Percentiles rank a stretch among this genome's conserved stretches.
Evolutionary conservation across 441 rosid genomes (phyloP).

Genomic region (Dalechampia spathulata): DNA sequence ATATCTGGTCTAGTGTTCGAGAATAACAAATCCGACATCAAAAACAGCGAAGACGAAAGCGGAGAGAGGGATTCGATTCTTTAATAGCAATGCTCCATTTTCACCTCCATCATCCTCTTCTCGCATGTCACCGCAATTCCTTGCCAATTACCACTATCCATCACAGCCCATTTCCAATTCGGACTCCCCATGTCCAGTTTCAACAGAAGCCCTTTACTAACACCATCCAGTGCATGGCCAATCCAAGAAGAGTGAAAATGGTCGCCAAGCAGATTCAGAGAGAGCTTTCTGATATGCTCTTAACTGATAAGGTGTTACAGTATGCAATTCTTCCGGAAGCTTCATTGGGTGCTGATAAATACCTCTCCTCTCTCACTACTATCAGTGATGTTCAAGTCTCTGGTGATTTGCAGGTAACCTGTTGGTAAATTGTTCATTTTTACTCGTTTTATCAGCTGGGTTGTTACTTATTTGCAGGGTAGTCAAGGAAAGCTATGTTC

Average conservation of each 20-base stretch:
- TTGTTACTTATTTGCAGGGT: background rate
- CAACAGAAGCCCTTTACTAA: slow-evolving; percentile 15
- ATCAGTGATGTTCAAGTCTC: slow-evolving; percentile 80
- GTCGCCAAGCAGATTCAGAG: slow-evolving; percentile 81
- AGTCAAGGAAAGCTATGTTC: background rate
- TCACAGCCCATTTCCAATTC: slow-evolving; percentile 19
- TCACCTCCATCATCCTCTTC: slow-evolving; percentile 19
- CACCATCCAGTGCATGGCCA: slow-evolving; percentile 69
- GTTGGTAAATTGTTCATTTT: background rate
- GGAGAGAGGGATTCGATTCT: too few species aligned
- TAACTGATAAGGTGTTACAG: slow-evolving; percentile 69
- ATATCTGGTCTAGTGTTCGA: too few species aligned
- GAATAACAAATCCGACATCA: too few species aligned
- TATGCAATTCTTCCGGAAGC: slow-evolving; percentile 74
- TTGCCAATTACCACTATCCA: slow-evolving; percentile 20
- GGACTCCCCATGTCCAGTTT: slow-evolving; percentile 20
- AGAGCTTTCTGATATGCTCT: slow-evolving; percentile 82
- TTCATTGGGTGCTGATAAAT: slow-evolving; percentile 78
- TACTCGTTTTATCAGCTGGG: background rate
- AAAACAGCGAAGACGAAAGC: too few species aligned
- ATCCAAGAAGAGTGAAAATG: slow-evolving; percentile 83
- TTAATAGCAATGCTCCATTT: slow-evolving; percentile 4
- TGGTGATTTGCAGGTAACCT: slow-evolving; percentile 67
- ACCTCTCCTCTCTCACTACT: slow-evolving; percentile 81
- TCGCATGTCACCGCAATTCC: slow-evolving; percentile 22